Conservation (phyloP, 2,329 filamentous ascomycete species). For the Fusarium hainanense region DNA sequence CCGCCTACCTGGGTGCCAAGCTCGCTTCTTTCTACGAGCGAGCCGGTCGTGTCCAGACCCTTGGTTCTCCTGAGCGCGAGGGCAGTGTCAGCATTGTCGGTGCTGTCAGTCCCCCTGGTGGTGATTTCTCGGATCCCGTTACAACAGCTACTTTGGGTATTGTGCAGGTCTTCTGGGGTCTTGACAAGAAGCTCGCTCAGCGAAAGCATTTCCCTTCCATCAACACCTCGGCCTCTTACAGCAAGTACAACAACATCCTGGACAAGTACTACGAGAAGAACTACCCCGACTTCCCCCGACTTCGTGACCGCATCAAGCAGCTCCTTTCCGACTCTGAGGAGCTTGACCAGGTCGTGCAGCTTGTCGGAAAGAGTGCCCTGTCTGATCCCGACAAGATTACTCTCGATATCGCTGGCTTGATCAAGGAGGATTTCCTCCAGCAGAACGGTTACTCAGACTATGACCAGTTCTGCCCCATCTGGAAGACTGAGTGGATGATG, state of each 20-base stretch:
- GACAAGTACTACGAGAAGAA: slow-evolving; percentile 96
- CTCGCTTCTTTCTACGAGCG: slow-evolving; percentile 99
- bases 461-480: slow-evolving; percentile 98
- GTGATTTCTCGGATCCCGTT: slow-evolving; percentile 99
- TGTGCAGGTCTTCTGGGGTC: slow-evolving; percentile 99
- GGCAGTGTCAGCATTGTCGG: slow-evolving; percentile 98
- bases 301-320: slow-evolving; percentile 93
- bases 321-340: slow-evolving; percentile 95
- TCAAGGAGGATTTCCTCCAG: slow-evolving; percentile 99
- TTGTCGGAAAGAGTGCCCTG: slow-evolving; percentile 96
- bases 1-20: slow-evolving; percentile 95
- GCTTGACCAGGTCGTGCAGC: slow-evolving; percentile 96
- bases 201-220: slow-evolving; percentile 99
- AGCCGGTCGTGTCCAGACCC: slow-evolving; percentile 84
- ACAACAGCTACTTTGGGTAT: slow-evolving; percentile 94
- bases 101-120: slow-evolving; percentile 95
- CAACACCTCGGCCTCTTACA: slow-evolving; percentile 94
- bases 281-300: slow-evolving; percentile 90
- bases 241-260: slow-evolving; percentile 90
- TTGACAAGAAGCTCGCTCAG: slow-evolving; percentile 99
- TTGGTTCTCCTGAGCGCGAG: slow-evolving; percentile 88
- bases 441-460: slow-evolving; percentile 99
- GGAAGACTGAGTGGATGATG: slow-evolving; percentile 99
- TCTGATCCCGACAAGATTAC: slow-evolving; percentile 99
- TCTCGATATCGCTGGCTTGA: slow-evolving; percentile 85